These are phyloP conservation scores for Zygotorulaspora sp. DNA, from an alignment of 805 yeast species.

Conservation along the genomic window DNA sequence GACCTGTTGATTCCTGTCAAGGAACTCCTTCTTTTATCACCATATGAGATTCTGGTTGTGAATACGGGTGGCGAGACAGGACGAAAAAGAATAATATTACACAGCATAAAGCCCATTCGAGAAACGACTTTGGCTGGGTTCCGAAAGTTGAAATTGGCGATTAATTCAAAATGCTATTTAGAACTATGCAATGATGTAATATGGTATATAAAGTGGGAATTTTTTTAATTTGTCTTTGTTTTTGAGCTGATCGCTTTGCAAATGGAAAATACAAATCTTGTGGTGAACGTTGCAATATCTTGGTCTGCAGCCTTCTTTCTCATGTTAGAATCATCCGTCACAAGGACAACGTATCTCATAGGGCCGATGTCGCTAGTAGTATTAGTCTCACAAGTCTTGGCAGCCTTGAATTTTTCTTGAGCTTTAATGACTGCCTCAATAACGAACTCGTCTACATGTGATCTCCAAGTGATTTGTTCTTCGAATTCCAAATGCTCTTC, in stretches of 20 bases:
- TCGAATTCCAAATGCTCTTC: constrained; percentile 71
- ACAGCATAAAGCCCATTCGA: constrained; percentile 6
- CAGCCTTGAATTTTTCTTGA: constrained; percentile 27
- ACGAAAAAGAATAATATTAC: constrained; percentile 3
- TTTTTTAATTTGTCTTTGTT: constrained; percentile 20
- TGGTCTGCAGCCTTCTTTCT: constrained; percentile 48
- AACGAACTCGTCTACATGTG: constrained; percentile 64
- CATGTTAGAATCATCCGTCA: constrained; percentile 74
- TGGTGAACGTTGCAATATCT: constrained; percentile 32
- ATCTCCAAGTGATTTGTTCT: constrained; percentile 63
- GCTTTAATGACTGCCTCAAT: constrained; percentile 47
- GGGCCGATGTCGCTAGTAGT: constrained; percentile 25
- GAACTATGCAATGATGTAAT: constrained; percentile 15
- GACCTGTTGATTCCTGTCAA: constrained; percentile 8
- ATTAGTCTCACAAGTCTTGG: constrained; percentile 10
- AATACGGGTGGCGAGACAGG: too few relatives aligned
- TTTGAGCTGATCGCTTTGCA: constrained; percentile 28
- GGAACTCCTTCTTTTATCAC: constrained; percentile 4
- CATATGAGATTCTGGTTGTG: constrained; percentile 11
- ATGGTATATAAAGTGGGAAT: constrained; percentile 24
- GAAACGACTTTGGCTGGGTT: not conserved
- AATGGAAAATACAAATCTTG: constrained; percentile 33
- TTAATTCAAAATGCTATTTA: constrained; percentile 17
- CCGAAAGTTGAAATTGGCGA: constrained; percentile 10
- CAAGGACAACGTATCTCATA: constrained; percentile 55